Evolutionary conservation across 495 filamentous ascomycete genomes (phyloP).

Genomic region (Trichoderma asperelloides): DNA sequence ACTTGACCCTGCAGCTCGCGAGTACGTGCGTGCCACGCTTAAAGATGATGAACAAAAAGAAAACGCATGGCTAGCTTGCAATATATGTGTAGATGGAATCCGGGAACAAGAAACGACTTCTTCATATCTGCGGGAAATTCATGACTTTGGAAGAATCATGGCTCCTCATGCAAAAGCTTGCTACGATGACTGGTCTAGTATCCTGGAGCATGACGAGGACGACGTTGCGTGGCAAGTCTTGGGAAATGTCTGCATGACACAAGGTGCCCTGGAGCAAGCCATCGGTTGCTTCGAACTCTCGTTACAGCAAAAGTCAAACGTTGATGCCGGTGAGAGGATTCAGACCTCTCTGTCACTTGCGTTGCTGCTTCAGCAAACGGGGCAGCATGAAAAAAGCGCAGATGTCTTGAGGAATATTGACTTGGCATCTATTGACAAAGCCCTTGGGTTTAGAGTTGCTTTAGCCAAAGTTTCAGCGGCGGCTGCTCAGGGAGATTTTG

Average conservation of each 20-base stretch:
- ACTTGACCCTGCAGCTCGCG: constrained; percentile 4
- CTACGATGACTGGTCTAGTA: neutral
- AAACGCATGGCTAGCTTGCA: constrained; percentile 8
- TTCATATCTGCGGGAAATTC: neutral
- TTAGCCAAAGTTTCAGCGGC: neutral
- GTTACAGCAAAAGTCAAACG: neutral
- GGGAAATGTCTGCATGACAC: constrained; percentile 13
- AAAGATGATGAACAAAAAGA: neutral
- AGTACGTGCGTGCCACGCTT: neutral
- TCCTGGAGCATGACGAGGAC: neutral
- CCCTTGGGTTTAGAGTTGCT: constrained; percentile 2
- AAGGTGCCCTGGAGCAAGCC: constrained; percentile 7
- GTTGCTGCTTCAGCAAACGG: constrained; percentile 3
- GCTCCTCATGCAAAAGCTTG: constrained; percentile 10
- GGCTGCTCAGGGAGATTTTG: neutral
- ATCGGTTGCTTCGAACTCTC: constrained; percentile 12
- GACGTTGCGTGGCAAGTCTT: constrained; percentile 9
- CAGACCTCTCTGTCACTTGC: constrained; percentile 7
- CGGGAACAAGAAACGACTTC: constrained; percentile 2
- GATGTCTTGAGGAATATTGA: constrained; percentile 1
- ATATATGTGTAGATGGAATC: constrained; percentile 9
- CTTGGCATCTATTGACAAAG: neutral
- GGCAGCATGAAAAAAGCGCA: neutral
- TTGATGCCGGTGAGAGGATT: constrained; percentile 2
- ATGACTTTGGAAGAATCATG: constrained; percentile 10